Evolutionary conservation across 2,329 filamentous ascomycete species (phyloP).

Genomic region (Fusarium multiceps): DNA sequence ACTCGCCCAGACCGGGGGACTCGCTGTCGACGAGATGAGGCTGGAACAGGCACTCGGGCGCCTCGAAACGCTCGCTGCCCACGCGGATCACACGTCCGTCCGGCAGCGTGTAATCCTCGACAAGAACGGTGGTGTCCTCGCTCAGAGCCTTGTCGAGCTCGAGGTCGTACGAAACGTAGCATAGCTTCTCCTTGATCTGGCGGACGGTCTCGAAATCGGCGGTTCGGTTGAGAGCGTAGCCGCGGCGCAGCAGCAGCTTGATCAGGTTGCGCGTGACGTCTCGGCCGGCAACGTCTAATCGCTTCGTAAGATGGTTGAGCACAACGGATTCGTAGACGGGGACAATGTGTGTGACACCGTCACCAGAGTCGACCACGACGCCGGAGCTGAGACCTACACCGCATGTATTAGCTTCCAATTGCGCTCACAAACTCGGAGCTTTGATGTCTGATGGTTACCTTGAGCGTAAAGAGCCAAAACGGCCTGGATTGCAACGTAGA

Average conservation of each 20-base stretch:
- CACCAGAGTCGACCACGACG: constrained; percentile 98
- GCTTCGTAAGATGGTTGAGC: constrained; percentile 93
- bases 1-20: constrained; percentile 94
- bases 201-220: constrained; percentile 99
- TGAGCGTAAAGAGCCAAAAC: constrained; percentile 96
- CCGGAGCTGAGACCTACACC: constrained; percentile 81
- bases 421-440: background rate
- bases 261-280: constrained; percentile 99
- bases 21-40: constrained; percentile 98
- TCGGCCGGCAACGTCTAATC: constrained; percentile 93
- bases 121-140: constrained; percentile 96
- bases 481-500: constrained; percentile 98
- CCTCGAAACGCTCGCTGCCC: constrained; percentile 96
- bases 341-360: constrained; percentile 98
- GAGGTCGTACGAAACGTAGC: constrained; percentile 98
- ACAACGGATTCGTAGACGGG: constrained; percentile 99
- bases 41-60: constrained; percentile 97
- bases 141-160: constrained; percentile 95
- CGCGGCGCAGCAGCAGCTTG: constrained; percentile 89
- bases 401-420: constrained; percentile 18
- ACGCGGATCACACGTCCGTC: constrained; percentile 97
- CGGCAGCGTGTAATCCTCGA: constrained; percentile 96
- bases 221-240: constrained; percentile 96
- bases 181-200: constrained; percentile 99
- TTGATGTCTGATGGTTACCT: constrained; percentile 62